Percentiles rank a stretch among this genome's conserved stretches.
Conservation (phyloP, 148 eudicot genomes). For the Spergularia bocconei region DNA sequence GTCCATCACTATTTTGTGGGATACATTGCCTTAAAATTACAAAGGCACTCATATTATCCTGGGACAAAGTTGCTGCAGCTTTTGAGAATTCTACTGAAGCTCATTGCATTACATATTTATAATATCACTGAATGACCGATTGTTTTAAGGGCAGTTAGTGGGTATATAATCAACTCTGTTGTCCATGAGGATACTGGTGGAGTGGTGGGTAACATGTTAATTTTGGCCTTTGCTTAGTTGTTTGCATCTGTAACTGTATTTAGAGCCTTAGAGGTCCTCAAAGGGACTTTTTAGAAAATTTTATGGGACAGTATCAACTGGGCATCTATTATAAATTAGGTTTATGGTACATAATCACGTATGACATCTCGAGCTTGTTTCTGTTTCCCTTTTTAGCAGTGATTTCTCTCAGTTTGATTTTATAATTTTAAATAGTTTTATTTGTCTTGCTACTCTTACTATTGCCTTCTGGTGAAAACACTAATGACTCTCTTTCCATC, state of each 20-base stretch:
- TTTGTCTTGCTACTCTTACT: background rate
- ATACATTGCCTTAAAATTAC: background rate
- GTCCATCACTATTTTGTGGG: background rate
- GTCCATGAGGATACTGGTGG: background rate
- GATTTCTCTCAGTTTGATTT: too few species aligned
- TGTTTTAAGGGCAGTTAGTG: background rate
- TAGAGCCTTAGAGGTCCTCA: background rate
- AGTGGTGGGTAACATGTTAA: background rate
- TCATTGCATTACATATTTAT: background rate
- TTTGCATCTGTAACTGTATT: background rate
- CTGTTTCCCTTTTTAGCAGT: too few species aligned
- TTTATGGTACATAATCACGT: too few species aligned
- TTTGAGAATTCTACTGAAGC: background rate
- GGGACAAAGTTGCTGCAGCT: background rate
- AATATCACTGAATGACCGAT: background rate
- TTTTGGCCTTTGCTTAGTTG: background rate
- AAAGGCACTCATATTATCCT: background rate
- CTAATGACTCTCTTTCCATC: background rate
- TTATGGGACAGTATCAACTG: too few species aligned
- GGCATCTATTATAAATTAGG: too few species aligned
- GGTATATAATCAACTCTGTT: background rate
- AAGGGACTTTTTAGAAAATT: too few species aligned
- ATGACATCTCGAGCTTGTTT: too few species aligned
- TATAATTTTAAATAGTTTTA: too few species aligned
- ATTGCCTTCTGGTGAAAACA: background rate